Evolutionary conservation across 2,329 filamentous ascomycete species (phyloP).

Genomic region (Acarospora socialis): DNA sequence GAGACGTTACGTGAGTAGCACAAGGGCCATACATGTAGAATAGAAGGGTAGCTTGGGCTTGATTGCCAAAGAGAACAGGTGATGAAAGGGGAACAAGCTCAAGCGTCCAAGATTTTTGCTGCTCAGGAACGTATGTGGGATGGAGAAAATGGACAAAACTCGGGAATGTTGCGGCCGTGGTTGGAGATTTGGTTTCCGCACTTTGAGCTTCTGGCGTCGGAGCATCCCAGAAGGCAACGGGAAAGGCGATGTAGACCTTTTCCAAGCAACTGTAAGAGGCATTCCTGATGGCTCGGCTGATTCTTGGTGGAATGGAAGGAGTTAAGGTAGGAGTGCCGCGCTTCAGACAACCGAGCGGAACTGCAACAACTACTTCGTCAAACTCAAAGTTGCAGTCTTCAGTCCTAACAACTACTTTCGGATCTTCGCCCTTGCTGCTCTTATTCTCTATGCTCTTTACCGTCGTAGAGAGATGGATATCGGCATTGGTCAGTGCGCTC

Average conservation of each 20-base stretch:
- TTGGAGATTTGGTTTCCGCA: constrained; percentile 26
- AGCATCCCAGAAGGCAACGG: constrained; percentile 57
- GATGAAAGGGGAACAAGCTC: constrained; percentile 65
- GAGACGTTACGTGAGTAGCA: constrained; percentile 25
- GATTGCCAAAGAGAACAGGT: constrained; percentile 38
- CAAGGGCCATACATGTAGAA: constrained; percentile 48
- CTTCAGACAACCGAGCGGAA: constrained; percentile 41
- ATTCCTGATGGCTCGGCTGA: constrained; percentile 31
- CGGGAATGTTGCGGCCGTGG: too few species aligned
- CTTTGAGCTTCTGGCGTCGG: too few species aligned
- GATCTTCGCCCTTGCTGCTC: too few species aligned
- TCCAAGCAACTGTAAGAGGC: constrained; percentile 34
- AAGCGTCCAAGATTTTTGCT: constrained; percentile 55
- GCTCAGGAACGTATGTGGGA: constrained; percentile 51
- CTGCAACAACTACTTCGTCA: constrained; percentile 39
- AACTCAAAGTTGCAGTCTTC: constrained; percentile 26
- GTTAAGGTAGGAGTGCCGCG: constrained; percentile 26
- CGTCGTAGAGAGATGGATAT: constrained; percentile 34
- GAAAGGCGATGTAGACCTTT: constrained; percentile 51
- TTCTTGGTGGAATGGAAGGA: constrained; percentile 28
- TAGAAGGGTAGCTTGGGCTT: constrained; percentile 64
- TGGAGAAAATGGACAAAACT: constrained; percentile 65
- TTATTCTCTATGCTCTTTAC: constrained; percentile 27
- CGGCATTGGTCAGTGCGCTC: constrained; percentile 31
- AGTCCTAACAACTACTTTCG: constrained; percentile 35